Evolutionary conservation across 2,329 filamentous ascomycete species (phyloP), one percentile per base, ranked within the genome.

Genomic region (Diaporthe longicolla): DNA sequence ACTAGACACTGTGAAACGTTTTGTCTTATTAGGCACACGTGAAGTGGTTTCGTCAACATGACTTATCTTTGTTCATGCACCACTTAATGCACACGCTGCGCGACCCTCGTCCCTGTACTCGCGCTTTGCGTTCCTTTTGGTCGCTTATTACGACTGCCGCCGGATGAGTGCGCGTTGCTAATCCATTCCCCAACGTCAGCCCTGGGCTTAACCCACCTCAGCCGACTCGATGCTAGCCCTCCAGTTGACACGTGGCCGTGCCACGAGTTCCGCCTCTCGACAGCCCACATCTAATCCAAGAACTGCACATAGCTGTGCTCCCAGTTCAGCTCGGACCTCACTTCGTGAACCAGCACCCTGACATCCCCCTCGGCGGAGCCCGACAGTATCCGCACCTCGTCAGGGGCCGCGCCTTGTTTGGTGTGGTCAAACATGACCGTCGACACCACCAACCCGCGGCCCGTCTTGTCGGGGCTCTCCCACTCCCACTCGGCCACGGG

Each of bases 281-380:
- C 61, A 17, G 32, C 24, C 29, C 48, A 68, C 32, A 68, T 43
- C 63, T 69, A 69, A 40, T 55, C 4, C 48, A 69, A 55, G n/a
- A 69, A 55, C 35, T 69, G 65, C 32, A 69, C 65, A 69, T 55
- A 69, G 65, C 65, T 55, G 29, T 69, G 35, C 65, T 69, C 48
- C 65, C 65, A 69, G 35, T 69, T 69, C 65, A 69, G 29, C 65
- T 69, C 65, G 50, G 55, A 29, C 65, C 65, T 69, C 50, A 69
- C 21, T n/a, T 55, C 48, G 43, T 21, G n/a, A 24, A 69, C 29
- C 29, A 69, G 65, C 24, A 35, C 21, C 21, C 37, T 9, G 50
- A 69, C 40, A n/a, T 43, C 48, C 6, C 48, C 50, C 50, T 69
- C 65, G 15, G 50, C 40, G 32, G 35, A 69, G 50, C 48, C 48